Base-by-base conservation (phyloP, 2,329 filamentous ascomycete species). In the Fusarium ambrosium region DNA sequence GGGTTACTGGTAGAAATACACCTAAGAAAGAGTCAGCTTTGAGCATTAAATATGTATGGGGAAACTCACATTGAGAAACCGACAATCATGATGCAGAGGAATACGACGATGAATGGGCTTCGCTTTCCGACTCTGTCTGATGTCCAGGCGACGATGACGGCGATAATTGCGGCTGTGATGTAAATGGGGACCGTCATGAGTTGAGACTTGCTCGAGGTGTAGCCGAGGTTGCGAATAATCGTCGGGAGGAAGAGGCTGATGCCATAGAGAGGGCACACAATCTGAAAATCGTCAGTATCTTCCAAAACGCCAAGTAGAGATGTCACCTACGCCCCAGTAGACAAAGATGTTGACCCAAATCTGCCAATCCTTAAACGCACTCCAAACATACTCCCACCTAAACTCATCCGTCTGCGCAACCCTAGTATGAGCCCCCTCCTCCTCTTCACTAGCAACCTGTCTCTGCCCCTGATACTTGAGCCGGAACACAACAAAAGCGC, bases 301-400 rank as follows among this genome's bases (percentile, higher is more conserved):
- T 2, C 27, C 27, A 29, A 2, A 29, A 3, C 2, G 27, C 3
- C 27, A 27, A 16, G 29, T n/a, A 9, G 6, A 32, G 3, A 7
- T 1, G 6, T 1, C 18, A 84, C 86, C 84, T 81, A 92, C 89
- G 10, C 91, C 90, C 85, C 91, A 92, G 76, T 91, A 91, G 37
- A 93, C 89, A 60, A 92, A 84, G 6, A 92, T 84, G 62, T 87
- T 88, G 32, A 87, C 82, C 84, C 86, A 89, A 55, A 94, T 95
- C 83, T 97, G 96, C 92, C 93, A 97, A 78, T 97, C 95, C 41
- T 87, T 90, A 55, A 96, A 85, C 2, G 92, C 92, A 9, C 90
- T 88, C 89, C 90, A 91, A 68, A 97, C 90, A 79, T 95, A 97
- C 16, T 86, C 85, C 90, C 92, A 93, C 72, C 91, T 88, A 81